Conservation (phyloP, 306 rosid genomes). For the Prunus persica region DNA sequence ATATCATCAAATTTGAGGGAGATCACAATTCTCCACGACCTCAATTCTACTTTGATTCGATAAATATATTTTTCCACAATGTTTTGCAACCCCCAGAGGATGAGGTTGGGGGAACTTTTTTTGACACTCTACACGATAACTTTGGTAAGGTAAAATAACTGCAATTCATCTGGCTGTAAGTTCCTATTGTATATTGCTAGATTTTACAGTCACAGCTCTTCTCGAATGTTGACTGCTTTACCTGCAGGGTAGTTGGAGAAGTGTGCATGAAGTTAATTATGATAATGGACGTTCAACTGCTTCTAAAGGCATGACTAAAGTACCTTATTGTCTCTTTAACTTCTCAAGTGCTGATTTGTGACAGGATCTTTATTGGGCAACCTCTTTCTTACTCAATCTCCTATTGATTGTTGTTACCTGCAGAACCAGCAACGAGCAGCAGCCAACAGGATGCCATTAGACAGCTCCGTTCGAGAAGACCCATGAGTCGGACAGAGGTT, state of each 20-base stretch:
- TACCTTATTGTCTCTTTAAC: slow-evolving; percentile 24
- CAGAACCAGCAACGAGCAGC: slow-evolving; percentile 56
- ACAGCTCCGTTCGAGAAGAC: slow-evolving; percentile 57
- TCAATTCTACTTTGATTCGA: slow-evolving; percentile 86
- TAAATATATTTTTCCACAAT: slow-evolving; percentile 83
- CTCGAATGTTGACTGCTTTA: slow-evolving; percentile 17
- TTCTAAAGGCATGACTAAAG: slow-evolving; percentile 57
- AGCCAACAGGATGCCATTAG: slow-evolving; percentile 64
- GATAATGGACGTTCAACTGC: slow-evolving; percentile 41
- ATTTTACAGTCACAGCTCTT: slow-evolving; percentile 14
- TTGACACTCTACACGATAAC: slow-evolving; percentile 58
- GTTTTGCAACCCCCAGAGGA: slow-evolving; percentile 94
- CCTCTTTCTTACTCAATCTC: slow-evolving; percentile 1
- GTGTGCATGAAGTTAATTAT: slow-evolving; percentile 39
- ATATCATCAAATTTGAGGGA: slow-evolving; percentile 87
- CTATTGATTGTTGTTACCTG: slow-evolving; percentile 24
- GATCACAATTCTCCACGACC: slow-evolving; percentile 99
- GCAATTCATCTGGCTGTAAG: slow-evolving; percentile 21
- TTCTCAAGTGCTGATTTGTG: slow-evolving; percentile 12
- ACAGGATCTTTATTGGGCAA: slow-evolving; percentile 19
- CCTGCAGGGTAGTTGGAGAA: slow-evolving; percentile 71
- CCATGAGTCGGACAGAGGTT: slow-evolving; percentile 86
- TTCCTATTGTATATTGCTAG: slow-evolving; percentile 14
- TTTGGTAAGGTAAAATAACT: slow-evolving; percentile 73
- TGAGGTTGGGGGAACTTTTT: slow-evolving; percentile 66